phyloP scores from a whole-genome alignment of 2,329 filamentous ascomycete species.

The Nothophaeocryptopus gaeumannii region DNA sequence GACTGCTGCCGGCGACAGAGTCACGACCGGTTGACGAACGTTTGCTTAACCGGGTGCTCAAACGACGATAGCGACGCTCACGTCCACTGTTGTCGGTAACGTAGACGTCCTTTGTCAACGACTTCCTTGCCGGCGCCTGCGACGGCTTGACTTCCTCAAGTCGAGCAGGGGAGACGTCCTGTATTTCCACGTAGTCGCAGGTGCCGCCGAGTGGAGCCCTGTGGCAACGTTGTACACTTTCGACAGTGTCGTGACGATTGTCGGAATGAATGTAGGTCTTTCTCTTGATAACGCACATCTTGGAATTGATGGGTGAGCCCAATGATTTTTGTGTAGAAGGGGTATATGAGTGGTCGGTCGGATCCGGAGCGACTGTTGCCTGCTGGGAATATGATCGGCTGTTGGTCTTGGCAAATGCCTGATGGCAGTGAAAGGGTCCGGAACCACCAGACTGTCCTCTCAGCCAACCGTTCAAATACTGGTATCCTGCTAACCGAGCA shows the following conservation, averaged over 20 bases:
- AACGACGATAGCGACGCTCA: conserved; percentile 22
- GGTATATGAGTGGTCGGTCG: not conserved
- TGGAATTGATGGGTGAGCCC: not conserved
- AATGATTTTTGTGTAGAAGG: not conserved
- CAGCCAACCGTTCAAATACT: no score
- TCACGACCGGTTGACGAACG: conserved; percentile 21
- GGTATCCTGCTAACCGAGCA: no score
- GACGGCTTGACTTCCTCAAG: conserved; percentile 20
- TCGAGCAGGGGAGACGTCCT: conserved; percentile 14
- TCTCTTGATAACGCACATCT: conserved; percentile 33
- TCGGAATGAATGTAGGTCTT: conserved; percentile 29
- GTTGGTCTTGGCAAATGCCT: conserved; percentile 11
- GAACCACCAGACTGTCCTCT: no score
- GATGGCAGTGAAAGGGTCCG: conserved; percentile 7
- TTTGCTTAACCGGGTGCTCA: conserved; percentile 22
- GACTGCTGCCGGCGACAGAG: conserved; percentile 9
- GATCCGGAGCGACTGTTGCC: conserved; percentile 1
- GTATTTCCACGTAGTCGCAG: conserved; percentile 23
- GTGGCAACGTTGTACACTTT: conserved; percentile 24
- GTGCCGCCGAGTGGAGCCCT: conserved; percentile 19
- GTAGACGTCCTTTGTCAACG: conserved; percentile 21
- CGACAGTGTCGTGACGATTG: conserved; percentile 21
- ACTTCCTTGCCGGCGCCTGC: conserved; percentile 13
- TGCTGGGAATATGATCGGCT: conserved; percentile 1
- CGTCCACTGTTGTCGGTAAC: conserved; percentile 25